Base-by-base conservation (phyloP, 164 flowering plant genomes). In the Sedum album region DNA sequence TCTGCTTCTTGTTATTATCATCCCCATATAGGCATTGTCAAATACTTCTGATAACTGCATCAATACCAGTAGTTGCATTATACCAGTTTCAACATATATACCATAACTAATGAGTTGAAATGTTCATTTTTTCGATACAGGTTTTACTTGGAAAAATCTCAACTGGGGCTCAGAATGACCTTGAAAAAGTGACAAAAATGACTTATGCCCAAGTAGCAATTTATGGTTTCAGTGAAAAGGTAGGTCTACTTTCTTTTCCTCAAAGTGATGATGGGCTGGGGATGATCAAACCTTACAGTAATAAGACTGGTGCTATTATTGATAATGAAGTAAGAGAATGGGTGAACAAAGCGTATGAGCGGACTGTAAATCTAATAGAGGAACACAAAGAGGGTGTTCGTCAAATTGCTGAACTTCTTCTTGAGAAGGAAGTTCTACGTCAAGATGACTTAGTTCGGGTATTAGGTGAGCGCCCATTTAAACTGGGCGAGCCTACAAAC, bases 141-240 rank as follows among this genome's bases (percentile, higher is more conserved):
- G 92, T 93, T 72, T 33, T 93, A 71, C 31, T 93, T 61, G 98
- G 97, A 28, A 91, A 81, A 72, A 87, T 93, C 67, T 90, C 98
- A 25, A 90, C 98, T 0, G 96, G 98, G 67, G 96, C 96, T 1
- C 96, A 90, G 75, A 86, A 93, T 70, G 98, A 93, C 76, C 76
- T 93, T 79, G 93, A 88, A 84, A 90, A 93, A 74, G 96, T 90
- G 61, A 93, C 98, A 4, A 88, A 88, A 73, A 88, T 93, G 92
- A 88, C 98, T 7, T 87, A 90, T 73, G 96, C 91, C 67, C 94
- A 88, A 76, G 98, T 92, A 20, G 90, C 93, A 25, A 80, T 88
- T 6, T 90, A 90, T 77, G 95, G 98, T 6, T 90, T 93, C 71
- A 90, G 98, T 38, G 92, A 88, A 28, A 90, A 88, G 76, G 92